Percentiles rank a stretch among this genome's conserved stretches.
phyloP scores from a whole-genome alignment of 1,284 basidiomycete species.

The Tremellales sp. region DNA sequence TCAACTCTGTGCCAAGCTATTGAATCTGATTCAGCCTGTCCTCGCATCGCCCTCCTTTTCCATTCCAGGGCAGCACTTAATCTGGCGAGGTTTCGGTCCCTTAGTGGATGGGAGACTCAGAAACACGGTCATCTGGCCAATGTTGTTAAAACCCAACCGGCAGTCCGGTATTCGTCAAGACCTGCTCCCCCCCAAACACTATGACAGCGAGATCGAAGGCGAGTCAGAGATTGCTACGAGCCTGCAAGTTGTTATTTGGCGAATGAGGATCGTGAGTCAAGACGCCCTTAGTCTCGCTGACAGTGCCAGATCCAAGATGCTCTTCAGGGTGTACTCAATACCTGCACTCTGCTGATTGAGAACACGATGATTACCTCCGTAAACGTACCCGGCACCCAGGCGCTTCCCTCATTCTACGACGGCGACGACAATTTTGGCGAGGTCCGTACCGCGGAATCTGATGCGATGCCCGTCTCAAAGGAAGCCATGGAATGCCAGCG shows the following conservation, averaged over 20 bases:
- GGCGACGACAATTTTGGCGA: slow-evolving; percentile 66
- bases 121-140: slow-evolving; percentile 52
- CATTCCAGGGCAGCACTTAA: slow-evolving; percentile 41
- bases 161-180: slow-evolving; percentile 65
- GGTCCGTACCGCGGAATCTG: slow-evolving; percentile 52
- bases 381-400: background rate
- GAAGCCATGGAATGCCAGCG: slow-evolving; percentile 33
- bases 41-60: slow-evolving; percentile 12
- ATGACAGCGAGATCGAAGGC: slow-evolving; percentile 7
- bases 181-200: slow-evolving; percentile 46
- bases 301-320: slow-evolving; percentile 2
- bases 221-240: slow-evolving; percentile 13
- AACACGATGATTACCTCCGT: no score
- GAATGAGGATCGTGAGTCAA: slow-evolving; percentile 58
- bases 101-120: slow-evolving; percentile 49
- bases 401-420: slow-evolving; percentile 18
- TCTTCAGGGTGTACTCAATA: slow-evolving; percentile 2
- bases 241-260: slow-evolving; percentile 56
- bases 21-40: slow-evolving; percentile 15
- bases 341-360: slow-evolving; percentile 7
- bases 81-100: slow-evolving; percentile 64
- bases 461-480: slow-evolving; percentile 32
- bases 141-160: slow-evolving; percentile 60
- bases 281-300: slow-evolving; percentile 3
- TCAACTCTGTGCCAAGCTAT: slow-evolving; percentile 9